Base-by-base conservation (phyloP, 768 basidiomycete species). In the Boletus subcaerulescens region DNA sequence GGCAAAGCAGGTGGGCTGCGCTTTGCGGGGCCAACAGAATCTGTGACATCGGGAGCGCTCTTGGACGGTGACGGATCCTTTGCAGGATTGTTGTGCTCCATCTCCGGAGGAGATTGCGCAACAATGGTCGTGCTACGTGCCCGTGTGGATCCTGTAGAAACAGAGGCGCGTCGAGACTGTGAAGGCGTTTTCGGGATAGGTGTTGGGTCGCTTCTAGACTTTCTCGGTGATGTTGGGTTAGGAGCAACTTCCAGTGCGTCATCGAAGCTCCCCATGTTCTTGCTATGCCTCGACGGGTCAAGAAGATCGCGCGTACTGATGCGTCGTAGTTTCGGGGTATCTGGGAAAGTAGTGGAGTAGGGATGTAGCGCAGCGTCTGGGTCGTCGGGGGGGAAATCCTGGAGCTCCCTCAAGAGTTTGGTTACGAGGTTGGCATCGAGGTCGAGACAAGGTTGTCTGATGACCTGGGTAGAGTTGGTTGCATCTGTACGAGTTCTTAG, bases 401-500 rank as follows among this genome's bases (percentile, higher is more conserved):
- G 57, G 5, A 71, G 43, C 50, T 71, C 71, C 38, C 52, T 56
- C 48, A 57, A 31, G 41, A 71, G 50, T 36, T 59, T 60, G 29
- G 56, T 22, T 9, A 61, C 49, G 45, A 71, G 46, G 47, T 48
- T 45, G n/a, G 60, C 15, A 33, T 71, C 69, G 1, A 67, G 55
- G n/a, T 65, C 70, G 10, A 24, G 24, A 39, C 51, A 67, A 8
- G 71, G 60, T 38, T 72, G 69, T 35, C 65, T 66, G 40, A 72
- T 44, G 0, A 44, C 33, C 12, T 59, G 61, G 0, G 57, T n/a
- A 5, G 57, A n/a, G 43, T 49, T 46, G 3, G 15, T n/a, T 22
- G 57, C 5, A 20, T 71, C 71, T 31, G 63, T 32, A 14, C 68
- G 67, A 39, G 64, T 60, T 32, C 65, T 70, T 8, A 81, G 60